Evolutionary conservation across 352 stramenopile species (phyloP).

Genomic region (Globisporangium solare): DNA sequence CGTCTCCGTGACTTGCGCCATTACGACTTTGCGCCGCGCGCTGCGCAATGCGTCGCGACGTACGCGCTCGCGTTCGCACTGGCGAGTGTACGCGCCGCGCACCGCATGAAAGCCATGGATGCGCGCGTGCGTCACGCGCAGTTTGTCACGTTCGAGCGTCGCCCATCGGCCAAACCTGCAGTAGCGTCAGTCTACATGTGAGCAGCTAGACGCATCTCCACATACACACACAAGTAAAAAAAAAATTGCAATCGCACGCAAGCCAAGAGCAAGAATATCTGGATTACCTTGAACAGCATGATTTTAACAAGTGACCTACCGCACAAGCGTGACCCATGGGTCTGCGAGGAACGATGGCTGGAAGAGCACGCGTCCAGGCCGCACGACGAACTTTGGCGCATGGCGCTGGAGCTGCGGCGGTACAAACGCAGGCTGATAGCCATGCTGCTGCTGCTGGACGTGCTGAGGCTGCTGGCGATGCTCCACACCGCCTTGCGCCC

Average conservation of each 20-base stretch:
- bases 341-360: constrained; percentile 65
- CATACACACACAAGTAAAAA: too few relatives aligned
- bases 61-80: constrained; percentile 34
- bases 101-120: constrained; percentile 35
- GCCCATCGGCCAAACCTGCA: constrained; percentile 1
- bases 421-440: neutral
- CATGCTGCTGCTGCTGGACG: constrained; percentile 12
- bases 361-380: constrained; percentile 54
- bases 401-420: neutral
- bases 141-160: constrained; percentile 36
- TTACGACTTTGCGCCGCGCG: constrained; percentile 35
- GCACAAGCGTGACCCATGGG: constrained; percentile 33
- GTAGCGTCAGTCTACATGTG: constrained; percentile 14
- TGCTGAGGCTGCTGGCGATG: constrained; percentile 8
- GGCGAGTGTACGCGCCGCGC: constrained; percentile 32
- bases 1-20: constrained; percentile 21
- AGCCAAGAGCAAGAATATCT: too few relatives aligned
- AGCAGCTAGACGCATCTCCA: neutral
- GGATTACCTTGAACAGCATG: neutral
- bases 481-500: neutral
- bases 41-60: constrained; percentile 39
- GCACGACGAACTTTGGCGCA: constrained; percentile 7
- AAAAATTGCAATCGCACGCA: neutral
- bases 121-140: constrained; percentile 33
- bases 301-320: neutral